Evolutionary conservation across 345 rosid species (phyloP).

Genomic region (Passiflora organensis): DNA sequence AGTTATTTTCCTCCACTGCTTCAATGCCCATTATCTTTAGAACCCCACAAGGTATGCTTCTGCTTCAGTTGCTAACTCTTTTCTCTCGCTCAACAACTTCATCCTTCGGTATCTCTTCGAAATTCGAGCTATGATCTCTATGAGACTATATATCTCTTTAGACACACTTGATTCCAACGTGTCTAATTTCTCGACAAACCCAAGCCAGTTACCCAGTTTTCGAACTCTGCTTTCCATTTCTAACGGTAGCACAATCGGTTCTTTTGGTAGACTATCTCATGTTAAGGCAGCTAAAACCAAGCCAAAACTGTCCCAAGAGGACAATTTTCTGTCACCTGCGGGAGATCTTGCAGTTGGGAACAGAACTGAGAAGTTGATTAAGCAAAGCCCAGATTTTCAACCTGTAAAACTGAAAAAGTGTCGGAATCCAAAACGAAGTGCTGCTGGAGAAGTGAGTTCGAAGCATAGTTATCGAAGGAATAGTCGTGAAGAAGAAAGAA

Average conservation of each 20-base stretch:
- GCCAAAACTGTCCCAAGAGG: constrained; percentile 28
- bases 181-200: constrained; percentile 33
- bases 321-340: constrained; percentile 11
- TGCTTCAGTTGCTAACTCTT: not conserved
- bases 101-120: too few species aligned
- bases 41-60: constrained; percentile 3
- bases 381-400: constrained; percentile 23
- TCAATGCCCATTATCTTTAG: constrained; percentile 1
- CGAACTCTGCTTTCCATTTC: constrained; percentile 35
- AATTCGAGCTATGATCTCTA: constrained; percentile 44
- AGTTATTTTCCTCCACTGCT: constrained; percentile 11
- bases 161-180: constrained; percentile 52
- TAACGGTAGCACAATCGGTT: constrained; percentile 25
- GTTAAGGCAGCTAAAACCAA: constrained; percentile 35
- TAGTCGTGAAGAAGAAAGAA: constrained; percentile 24
- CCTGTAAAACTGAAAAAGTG: constrained; percentile 8
- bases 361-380: constrained; percentile 7
- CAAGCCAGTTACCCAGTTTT: constrained; percentile 35
- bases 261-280: constrained; percentile 34
- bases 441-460: constrained; percentile 28
- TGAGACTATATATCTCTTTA: constrained; percentile 36
- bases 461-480: constrained; percentile 29
- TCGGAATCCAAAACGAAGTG: constrained; percentile 26
- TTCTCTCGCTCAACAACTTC: not conserved
- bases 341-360: constrained; percentile 17